Evolutionary conservation across 495 filamentous ascomycete genomes (phyloP), one percentile per base, ranked within the genome.

Genomic region (Tuber indicum): DNA sequence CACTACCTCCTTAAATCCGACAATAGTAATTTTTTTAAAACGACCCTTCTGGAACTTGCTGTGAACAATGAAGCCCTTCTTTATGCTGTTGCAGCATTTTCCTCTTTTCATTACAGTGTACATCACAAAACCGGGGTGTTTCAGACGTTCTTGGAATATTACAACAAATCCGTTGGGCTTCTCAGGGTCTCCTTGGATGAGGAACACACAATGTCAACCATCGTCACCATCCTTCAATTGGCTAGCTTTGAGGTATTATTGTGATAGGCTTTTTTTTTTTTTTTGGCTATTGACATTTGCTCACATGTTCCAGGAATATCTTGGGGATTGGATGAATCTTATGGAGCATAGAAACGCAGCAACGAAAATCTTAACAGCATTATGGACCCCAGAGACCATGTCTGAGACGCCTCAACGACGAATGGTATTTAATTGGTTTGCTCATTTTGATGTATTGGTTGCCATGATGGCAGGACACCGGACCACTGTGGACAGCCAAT

Each of bases 261-360:
- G 42, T 26, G 52, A 70, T 4, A 62, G 46, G 58, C 73, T 32
- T 32, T 32, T 32, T 32, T 41, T 41, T 41, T 69, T 75, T 75
- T 32, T 46, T 66, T 74, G 36, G 39, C n/a, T 26, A n/a, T 32
- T 75, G n/a, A 74, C 44, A 19, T 39, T 66, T 74, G 73, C 81
- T 87, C 79, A 85, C 85, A 71, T 17, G 45, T 69, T 72, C 10
- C 81, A 98, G 95, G 96, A 98, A 85, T 96, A 92, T 81, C 88
- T 97, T 75, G 96, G 96, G 14, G 96, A 99, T 82, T 98, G 93
- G 93, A 89, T 93, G 73, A 97, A 95, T 81, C 87, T 98, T 69
- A 89, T 95, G 82, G 92, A 93, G 46, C 96, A 99, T 84, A 94
- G 97, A 84, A 94, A 91, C 84, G 96, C 95, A 9, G 95, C 96